Conservation (phyloP, 139 green algal genomes). For the Coccomyxa sp. region DNA sequence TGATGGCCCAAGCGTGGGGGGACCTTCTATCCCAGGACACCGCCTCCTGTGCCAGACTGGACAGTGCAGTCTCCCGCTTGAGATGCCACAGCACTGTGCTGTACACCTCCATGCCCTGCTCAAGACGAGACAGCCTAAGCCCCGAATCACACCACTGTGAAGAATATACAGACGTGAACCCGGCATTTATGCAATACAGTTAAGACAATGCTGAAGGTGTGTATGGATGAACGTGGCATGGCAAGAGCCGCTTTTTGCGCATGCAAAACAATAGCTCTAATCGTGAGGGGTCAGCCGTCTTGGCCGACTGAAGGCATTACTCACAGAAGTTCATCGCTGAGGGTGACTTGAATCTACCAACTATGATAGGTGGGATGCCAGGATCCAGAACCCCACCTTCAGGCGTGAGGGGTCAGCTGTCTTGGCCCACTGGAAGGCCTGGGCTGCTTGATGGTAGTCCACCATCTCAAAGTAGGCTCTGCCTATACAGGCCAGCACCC, state of each 20-base stretch:
- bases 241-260: not conserved
- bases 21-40: slow-evolving; percentile 75
- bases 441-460: slow-evolving; percentile 72
- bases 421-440: slow-evolving; percentile 58
- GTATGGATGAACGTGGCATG: not conserved
- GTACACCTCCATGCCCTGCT: slow-evolving; percentile 85
- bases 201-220: not conserved
- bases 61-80: slow-evolving; percentile 81
- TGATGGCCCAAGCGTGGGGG: slow-evolving; percentile 80
- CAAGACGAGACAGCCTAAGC: not conserved
- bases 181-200: not conserved
- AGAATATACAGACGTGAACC: not conserved
- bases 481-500: slow-evolving; percentile 73
- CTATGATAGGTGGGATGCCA: not conserved
- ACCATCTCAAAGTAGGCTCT: slow-evolving; percentile 83
- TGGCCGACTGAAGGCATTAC: too few relatives aligned
- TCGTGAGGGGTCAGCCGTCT: not conserved
- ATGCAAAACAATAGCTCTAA: not conserved
- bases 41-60: slow-evolving; percentile 79
- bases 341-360: not conserved
- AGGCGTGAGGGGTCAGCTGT: slow-evolving; percentile 54
- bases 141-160: not conserved
- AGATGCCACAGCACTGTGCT: slow-evolving; percentile 95
- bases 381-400: slow-evolving; percentile 30
- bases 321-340: not conserved